Percentiles rank a stretch among this genome's conserved stretches.
Evolutionary conservation across 306 rosid genomes (phyloP).

Genomic region (Glycine tomentella): DNA sequence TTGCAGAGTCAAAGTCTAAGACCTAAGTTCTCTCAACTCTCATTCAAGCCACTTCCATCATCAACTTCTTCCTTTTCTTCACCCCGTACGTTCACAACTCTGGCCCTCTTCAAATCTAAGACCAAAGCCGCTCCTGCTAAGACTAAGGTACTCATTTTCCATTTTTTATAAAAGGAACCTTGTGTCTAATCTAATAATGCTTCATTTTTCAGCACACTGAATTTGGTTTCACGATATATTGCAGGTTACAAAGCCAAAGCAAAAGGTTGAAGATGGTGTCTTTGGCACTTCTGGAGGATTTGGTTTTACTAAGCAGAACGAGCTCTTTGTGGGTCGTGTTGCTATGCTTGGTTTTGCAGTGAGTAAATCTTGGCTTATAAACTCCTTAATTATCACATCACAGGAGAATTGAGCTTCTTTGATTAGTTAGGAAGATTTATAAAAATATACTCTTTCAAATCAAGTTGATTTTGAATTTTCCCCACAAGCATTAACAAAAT

Average conservation of each 20-base stretch:
- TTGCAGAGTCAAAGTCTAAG: constrained; percentile 64
- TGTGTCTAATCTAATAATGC: neutral
- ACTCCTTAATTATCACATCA: neutral
- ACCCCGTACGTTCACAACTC: constrained; percentile 52
- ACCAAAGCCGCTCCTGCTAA: constrained; percentile 69
- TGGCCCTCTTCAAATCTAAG: constrained; percentile 82
- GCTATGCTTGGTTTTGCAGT: constrained; percentile 98
- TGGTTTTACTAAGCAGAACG: constrained; percentile 97
- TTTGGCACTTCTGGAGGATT: constrained; percentile 98
- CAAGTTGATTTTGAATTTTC: neutral
- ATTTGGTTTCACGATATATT: constrained; percentile 8
- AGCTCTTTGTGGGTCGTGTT: constrained; percentile 96
- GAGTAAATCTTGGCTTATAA: constrained; percentile 44
- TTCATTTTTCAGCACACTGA: constrained; percentile 24
- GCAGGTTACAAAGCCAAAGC: constrained; percentile 74
- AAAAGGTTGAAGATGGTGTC: constrained; percentile 89
- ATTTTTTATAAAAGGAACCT: neutral
- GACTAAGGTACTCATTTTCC: constrained; percentile 60
- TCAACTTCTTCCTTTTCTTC: constrained; percentile 46
- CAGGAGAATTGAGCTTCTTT: neutral
- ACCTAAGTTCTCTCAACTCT: constrained; percentile 61
- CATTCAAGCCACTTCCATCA: constrained; percentile 59
- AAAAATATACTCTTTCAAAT: neutral
- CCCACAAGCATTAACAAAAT: too few relatives aligned
- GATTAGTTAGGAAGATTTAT: neutral